Percentiles rank a stretch among this genome's conserved stretches.
Conservation (phyloP, 352 stramenopile genomes). For the Phytophthora boehmeriae region DNA sequence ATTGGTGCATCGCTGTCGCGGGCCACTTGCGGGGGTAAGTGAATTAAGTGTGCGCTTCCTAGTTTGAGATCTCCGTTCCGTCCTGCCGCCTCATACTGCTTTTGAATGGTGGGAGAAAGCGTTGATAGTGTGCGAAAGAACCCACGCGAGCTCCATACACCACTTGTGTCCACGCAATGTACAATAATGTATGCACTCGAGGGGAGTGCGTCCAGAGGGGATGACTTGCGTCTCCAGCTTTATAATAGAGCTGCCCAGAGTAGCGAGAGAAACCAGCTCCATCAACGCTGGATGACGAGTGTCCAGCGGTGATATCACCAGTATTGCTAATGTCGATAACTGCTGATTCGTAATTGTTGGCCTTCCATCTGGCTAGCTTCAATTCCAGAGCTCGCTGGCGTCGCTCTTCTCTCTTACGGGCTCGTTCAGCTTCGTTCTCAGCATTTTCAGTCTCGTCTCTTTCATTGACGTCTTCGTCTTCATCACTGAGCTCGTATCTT, state of each 20-base stretch:
- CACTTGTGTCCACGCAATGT: conserved; percentile 81
- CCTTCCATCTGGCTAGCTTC: conserved; percentile 61
- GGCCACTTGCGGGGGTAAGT: conserved; percentile 25
- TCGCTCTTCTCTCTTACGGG: conserved; percentile 46
- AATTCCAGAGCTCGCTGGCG: conserved; percentile 45
- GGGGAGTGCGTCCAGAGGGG: conserved; percentile 30
- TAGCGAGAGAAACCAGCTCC: conserved; percentile 2
- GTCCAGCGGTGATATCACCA: conserved; percentile 1
- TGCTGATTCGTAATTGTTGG: conserved; percentile 67
- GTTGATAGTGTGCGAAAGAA: conserved; percentile 71
- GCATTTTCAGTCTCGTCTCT: conserved; percentile 35
- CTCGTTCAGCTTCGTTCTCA: conserved; percentile 47
- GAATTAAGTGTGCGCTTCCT: conserved; percentile 71
- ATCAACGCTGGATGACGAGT: conserved; percentile 14
- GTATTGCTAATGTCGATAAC: conserved; percentile 26
- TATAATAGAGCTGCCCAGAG: conserved; percentile 45
- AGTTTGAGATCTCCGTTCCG: conserved; percentile 74
- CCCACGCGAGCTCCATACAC: conserved; percentile 71
- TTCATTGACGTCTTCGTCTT: conserved; percentile 41
- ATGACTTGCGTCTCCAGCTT: conserved; percentile 62
- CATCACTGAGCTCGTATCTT: conserved; percentile 38
- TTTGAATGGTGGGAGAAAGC: conserved; percentile 57
- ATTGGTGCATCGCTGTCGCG: conserved; percentile 4
- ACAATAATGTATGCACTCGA: conserved; percentile 52
- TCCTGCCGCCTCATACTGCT: conserved; percentile 64